These are phyloP conservation scores for Knufia fluminis DNA, from an alignment of 2,329 filamentous ascomycete species.

Conservation along the genomic window DNA sequence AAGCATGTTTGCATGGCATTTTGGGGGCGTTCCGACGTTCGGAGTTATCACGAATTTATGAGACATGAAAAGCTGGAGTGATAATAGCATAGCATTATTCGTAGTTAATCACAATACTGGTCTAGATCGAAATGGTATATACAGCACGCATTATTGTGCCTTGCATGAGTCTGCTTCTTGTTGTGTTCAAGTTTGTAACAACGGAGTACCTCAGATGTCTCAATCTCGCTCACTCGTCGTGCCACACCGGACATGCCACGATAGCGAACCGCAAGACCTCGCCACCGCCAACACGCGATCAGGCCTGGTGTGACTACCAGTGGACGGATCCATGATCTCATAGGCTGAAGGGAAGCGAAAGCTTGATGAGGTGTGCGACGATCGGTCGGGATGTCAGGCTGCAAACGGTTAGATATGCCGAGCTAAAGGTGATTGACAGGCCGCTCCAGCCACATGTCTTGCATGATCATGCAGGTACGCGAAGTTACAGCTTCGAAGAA, in stretches of 20 bases:
- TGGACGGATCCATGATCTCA: background rate
- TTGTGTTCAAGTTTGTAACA: background rate
- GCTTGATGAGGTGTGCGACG: background rate
- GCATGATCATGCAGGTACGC: constrained; percentile 1
- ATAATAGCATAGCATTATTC: background rate
- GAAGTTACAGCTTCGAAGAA: background rate
- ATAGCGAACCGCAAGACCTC: background rate
- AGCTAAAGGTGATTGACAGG: background rate
- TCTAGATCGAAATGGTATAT: too few relatives aligned
- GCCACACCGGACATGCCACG: constrained; percentile 1
- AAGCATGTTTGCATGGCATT: background rate
- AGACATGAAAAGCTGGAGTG: background rate
- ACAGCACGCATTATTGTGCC: too few relatives aligned
- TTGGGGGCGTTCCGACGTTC: background rate
- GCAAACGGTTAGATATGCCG: background rate
- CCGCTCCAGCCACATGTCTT: background rate
- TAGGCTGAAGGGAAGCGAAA: background rate
- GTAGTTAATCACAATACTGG: background rate
- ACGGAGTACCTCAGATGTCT: too few relatives aligned
- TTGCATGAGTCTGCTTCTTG: background rate
- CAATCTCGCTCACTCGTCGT: too few relatives aligned
- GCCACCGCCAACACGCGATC: background rate
- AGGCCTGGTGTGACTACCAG: too few relatives aligned
- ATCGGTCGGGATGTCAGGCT: background rate
- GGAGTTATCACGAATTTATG: background rate